Evolutionary conservation across 768 basidiomycete species (phyloP).

Genomic region (Rhodosporidiobolus odoratus): DNA sequence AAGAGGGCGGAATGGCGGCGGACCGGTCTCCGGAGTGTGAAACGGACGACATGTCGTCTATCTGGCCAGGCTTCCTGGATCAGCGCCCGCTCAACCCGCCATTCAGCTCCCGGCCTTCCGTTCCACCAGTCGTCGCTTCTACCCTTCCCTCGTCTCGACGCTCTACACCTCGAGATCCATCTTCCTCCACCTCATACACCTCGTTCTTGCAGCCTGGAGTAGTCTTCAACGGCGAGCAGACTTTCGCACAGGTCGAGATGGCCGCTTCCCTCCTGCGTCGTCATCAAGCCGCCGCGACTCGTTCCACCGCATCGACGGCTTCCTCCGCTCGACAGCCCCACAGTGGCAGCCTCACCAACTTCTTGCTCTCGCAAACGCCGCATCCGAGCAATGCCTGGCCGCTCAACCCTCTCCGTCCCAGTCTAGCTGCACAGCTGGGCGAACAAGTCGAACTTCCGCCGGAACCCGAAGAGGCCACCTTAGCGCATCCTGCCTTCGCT

Average conservation of each 20-base stretch:
- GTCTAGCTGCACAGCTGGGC: not conserved
- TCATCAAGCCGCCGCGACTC: not conserved
- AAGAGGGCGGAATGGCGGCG: not conserved
- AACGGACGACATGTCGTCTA: not conserved
- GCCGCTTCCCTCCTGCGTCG: not conserved
- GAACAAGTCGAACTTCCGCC: no score
- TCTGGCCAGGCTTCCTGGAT: conserved; percentile 16
- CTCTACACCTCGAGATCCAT: conserved; percentile 4
- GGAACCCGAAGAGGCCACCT: not conserved
- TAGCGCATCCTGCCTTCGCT: conserved; percentile 9
- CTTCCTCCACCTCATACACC: conserved; percentile 20
- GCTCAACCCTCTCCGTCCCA: not conserved
- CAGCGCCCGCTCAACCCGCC: conserved; percentile 20
- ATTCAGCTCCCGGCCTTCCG: not conserved
- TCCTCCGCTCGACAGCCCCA: not conserved
- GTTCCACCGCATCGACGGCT: not conserved
- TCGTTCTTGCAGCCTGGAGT: conserved; percentile 34
- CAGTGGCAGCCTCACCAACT: conserved; percentile 5
- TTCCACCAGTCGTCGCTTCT: not conserved
- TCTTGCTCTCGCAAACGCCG: not conserved
- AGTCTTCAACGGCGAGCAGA: conserved; percentile 31
- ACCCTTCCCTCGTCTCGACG: not conserved
- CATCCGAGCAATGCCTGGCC: not conserved
- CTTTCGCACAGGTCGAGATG: not conserved
- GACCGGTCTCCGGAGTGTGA: not conserved